Evolutionary conservation across 805 yeast genomes (phyloP), one percentile per base, ranked within the genome.

Genomic region (Starmerella davenportii): DNA sequence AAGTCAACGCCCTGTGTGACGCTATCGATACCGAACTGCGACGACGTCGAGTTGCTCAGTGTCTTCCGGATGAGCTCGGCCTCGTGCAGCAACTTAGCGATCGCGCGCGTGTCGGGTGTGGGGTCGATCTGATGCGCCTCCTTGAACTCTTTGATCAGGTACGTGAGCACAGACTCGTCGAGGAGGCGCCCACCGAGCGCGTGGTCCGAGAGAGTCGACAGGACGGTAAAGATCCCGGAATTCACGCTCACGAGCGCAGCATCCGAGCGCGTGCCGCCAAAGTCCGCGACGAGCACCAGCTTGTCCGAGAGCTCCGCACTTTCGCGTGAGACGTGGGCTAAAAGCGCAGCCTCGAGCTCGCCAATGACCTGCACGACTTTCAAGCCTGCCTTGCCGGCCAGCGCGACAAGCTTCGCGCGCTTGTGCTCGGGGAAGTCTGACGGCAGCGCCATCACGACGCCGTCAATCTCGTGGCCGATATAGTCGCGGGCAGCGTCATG

Each of bases 231-330:
- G 49, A 90, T 72, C 53, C 98, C 98, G 47, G 94, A 94, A 66
- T 95, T 76, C 38, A 77, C 79, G 30, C 95, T 75, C 52, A 90
- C 65, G 37, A 90, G 85, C 43, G 96, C 94, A 45, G 85, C 95
- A 57, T 90, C 96, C 31, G 93, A 76, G 63, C 96, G 72, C 51
- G 84, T 69, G 56, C 94, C 95, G 59, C 98, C 98, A 53, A 90
- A 80, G 61, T 90, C 98, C 39, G 93, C 92, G 50, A 90, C 95
- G 36, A 82, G 92, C 54, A 76, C 76, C 43, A 80, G 61, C 65
- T 77, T 77, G 62, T 82, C 93, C 11, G 47, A 43, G 21, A 37
- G 30, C 40, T 52, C 51, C 16, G 38, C 24, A 44, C 68, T 58
- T 39, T 63, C 60, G 45, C 68, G 72, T 40, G 65, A 58, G 43